phyloP scores from a whole-genome alignment of 371 early-diverging fungal genomes.

The Mortierella sp. region DNA sequence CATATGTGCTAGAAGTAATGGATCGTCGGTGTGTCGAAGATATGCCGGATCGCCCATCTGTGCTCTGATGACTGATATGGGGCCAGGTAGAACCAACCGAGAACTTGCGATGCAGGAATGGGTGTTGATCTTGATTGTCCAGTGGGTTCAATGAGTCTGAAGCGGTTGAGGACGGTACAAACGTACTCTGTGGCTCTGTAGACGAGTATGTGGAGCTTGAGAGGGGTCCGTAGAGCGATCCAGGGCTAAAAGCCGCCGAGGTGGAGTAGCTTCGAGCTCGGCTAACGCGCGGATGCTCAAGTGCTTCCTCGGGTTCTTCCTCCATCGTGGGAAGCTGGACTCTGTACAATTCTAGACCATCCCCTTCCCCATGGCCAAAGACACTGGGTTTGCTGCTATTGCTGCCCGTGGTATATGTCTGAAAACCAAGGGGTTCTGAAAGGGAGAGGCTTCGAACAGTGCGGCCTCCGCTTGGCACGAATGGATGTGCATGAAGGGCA shows the following conservation, averaged over 20 bases:
- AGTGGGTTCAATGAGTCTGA: slow-evolving; percentile 1
- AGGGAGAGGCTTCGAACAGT: slow-evolving; percentile 30
- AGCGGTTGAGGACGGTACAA: slow-evolving; percentile 3
- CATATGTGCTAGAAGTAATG: slow-evolving; percentile 17
- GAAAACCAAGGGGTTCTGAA: slow-evolving; percentile 29
- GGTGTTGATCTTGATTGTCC: slow-evolving; percentile 14
- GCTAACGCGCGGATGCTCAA: slow-evolving; percentile 23
- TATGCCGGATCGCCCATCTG: slow-evolving; percentile 8
- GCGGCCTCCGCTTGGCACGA: slow-evolving; percentile 18
- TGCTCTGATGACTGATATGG: slow-evolving; percentile 4
- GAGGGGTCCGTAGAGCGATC: slow-evolving; percentile 11
- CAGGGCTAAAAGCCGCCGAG: slow-evolving; percentile 39
- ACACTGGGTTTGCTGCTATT: slow-evolving; percentile 2
- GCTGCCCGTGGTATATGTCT: slow-evolving; percentile 3
- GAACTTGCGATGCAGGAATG: slow-evolving; percentile 10
- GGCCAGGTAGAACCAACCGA: slow-evolving; percentile 30
- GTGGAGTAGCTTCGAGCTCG: slow-evolving; percentile 43
- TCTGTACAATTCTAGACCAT: slow-evolving; percentile 14
- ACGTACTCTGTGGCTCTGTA: slow-evolving; percentile 7
- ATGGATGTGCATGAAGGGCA: slow-evolving; percentile 22
- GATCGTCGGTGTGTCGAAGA: slow-evolving; percentile 27
- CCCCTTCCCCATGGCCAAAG: slow-evolving; percentile 19
- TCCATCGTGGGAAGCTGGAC: slow-evolving; percentile 24
- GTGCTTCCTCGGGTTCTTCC: slow-evolving; percentile 32
- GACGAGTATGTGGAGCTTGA: slow-evolving; percentile 9